Conservation (phyloP, 441 rosid species). For the Bruguiera hainesii region DNA sequence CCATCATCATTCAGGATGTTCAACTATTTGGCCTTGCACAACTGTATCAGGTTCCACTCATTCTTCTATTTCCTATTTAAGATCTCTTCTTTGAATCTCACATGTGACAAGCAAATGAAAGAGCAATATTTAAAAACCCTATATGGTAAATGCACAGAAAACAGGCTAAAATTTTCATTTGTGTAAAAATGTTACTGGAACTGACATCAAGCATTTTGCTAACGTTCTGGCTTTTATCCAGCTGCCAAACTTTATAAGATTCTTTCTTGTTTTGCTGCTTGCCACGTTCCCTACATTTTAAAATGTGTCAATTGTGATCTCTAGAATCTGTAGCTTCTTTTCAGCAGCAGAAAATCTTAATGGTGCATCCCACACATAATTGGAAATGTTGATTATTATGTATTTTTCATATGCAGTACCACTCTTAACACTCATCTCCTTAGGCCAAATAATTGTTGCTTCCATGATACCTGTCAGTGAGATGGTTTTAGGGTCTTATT, state of each 20-base stretch:
- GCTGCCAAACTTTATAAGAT: background rate
- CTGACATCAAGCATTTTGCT: background rate
- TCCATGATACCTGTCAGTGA: background rate
- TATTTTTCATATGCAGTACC: too few species aligned
- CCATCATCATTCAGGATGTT: constrained; percentile 95
- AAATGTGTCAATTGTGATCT: background rate
- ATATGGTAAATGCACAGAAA: constrained; percentile 4
- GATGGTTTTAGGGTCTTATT: constrained; percentile 5
- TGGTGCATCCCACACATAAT: too few species aligned
- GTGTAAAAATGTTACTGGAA: constrained; percentile 14
- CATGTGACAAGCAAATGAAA: too few species aligned
- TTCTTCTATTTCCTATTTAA: constrained; percentile 15
- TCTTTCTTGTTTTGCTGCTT: background rate
- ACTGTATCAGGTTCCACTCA: constrained; percentile 73
- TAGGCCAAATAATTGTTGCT: background rate
- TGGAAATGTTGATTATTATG: too few species aligned
- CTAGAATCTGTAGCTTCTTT: background rate
- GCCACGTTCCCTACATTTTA: background rate
- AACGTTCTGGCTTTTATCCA: background rate
- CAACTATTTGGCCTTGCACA: constrained; percentile 96
- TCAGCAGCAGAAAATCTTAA: background rate
- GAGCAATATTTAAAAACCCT: constrained; percentile 10
- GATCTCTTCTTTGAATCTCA: too few species aligned
- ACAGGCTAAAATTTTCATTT: constrained; percentile 2
- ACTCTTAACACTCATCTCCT: too few species aligned